Evolutionary conservation across 2,329 filamentous ascomycete species (phyloP).

Genomic region (Aureobasidium mangrovei): DNA sequence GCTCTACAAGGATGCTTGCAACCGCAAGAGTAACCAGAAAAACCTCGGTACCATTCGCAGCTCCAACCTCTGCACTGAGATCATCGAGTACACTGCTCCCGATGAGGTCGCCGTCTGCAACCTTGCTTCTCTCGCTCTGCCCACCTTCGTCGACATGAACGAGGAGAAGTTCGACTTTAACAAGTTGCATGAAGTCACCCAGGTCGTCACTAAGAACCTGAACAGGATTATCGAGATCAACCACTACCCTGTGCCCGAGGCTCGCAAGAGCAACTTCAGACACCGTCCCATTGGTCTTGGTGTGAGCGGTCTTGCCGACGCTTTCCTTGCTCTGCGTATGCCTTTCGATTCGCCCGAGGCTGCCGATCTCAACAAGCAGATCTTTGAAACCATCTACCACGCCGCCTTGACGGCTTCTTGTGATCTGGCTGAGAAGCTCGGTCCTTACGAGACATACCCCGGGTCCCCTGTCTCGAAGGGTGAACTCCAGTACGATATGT

Average conservation of each 20-base stretch:
- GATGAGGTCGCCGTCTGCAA: conserved; percentile 99
- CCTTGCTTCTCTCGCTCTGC: conserved; percentile 85
- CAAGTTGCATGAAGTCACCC: conserved; percentile 89
- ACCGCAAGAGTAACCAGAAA: conserved; percentile 99
- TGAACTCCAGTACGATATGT: conserved; percentile 97
- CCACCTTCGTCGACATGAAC: conserved; percentile 80
- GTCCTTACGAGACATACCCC: conserved; percentile 81
- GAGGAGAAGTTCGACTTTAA: conserved; percentile 86
- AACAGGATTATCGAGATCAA: conserved; percentile 99
- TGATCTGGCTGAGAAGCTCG: conserved; percentile 73
- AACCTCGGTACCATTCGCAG: conserved; percentile 97
- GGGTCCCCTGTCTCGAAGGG: conserved; percentile 92
- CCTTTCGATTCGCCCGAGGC: conserved; percentile 96
- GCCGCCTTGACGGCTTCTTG: conserved; percentile 83
- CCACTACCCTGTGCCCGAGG: conserved; percentile 94
- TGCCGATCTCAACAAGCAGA: conserved; percentile 89
- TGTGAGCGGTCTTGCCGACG: conserved; percentile 95
- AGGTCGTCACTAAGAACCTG: conserved; percentile 87
- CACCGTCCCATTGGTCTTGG: conserved; percentile 93
- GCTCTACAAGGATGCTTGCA: conserved; percentile 98
- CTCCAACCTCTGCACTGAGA: conserved; percentile 98
- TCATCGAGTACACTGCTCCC: conserved; percentile 91
- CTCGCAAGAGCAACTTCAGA: conserved; percentile 91
- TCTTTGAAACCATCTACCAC: conserved; percentile 99
- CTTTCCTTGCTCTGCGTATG: conserved; percentile 91